Percentiles rank a stretch among this genome's conserved stretches.
Conservation (phyloP, 129 eudicot species). For the Ambrosia trifida region DNA sequence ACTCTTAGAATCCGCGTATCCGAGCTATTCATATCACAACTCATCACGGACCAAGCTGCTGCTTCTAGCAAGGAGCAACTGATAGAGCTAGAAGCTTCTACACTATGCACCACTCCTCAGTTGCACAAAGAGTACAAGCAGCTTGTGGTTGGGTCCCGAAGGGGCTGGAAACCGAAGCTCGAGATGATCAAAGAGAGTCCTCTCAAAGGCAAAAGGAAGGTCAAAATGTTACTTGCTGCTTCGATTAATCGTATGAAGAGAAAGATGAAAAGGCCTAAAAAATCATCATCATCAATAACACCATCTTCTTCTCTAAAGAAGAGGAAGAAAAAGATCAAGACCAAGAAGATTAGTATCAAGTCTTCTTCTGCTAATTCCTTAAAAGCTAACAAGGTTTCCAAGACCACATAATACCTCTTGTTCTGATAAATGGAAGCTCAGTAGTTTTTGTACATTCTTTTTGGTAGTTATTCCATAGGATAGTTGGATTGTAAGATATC, state of each 20-base stretch:
- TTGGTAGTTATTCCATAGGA: background rate
- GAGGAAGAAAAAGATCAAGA: slow-evolving; percentile 20
- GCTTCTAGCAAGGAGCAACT: background rate
- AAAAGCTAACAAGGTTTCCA: slow-evolving; percentile 22
- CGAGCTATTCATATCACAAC: slow-evolving; percentile 49
- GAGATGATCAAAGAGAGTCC: slow-evolving; percentile 51
- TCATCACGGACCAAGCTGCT: slow-evolving; percentile 32
- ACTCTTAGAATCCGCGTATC: slow-evolving; percentile 42
- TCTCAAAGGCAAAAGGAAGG: slow-evolving; percentile 31
- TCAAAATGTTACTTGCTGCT: slow-evolving; percentile 31
- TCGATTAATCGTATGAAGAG: slow-evolving; percentile 37
- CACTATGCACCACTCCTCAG: slow-evolving; percentile 57
- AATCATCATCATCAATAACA: background rate
- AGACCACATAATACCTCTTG: slow-evolving; percentile 1
- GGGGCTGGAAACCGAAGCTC: slow-evolving; percentile 68
- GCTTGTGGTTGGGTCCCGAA: slow-evolving; percentile 44
- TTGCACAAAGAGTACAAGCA: slow-evolving; percentile 54
- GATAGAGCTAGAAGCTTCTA: background rate
- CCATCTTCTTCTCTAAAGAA: background rate
- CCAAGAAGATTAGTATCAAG: slow-evolving; percentile 9
- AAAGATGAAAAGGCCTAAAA: slow-evolving; percentile 18
- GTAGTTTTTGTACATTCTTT: slow-evolving; percentile 13
- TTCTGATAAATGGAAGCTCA: background rate
- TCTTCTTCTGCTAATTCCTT: background rate
- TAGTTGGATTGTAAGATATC: slow-evolving; percentile 1